Evolutionary conservation across 2,329 filamentous ascomycete species (phyloP), one percentile per base, ranked within the genome.

Genomic region (Aureobasidium mangrovei): DNA sequence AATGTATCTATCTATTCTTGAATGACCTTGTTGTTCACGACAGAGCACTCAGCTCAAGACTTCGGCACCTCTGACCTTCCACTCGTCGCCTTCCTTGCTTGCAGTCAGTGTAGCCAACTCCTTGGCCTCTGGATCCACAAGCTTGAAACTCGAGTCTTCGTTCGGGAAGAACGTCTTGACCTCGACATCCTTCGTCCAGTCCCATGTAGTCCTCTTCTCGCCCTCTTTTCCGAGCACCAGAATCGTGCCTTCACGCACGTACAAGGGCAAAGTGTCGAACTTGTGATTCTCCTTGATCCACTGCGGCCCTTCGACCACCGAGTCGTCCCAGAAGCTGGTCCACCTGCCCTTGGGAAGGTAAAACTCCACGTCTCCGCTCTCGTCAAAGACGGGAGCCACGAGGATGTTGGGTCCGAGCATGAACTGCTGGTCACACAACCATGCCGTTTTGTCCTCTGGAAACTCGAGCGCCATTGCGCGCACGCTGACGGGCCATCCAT

Each of bases 401-500:
- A 88, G 69, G 33, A 88, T 67, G 48, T 75, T 76, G 12, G 76
- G 75, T 2, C 85, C 85, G n/a, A 88, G 72, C 80, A 88, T 85
- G 68, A 86, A 88, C 65, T 88, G 82, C 32, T 81, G 78, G 66
- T 89, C 85, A 43, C 86, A 73, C 49, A 73, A 76, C 78, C 84
- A 88, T 0, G 79, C 72, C 4, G 81, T 86, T n/a, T 78, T 77
- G 61, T 89, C 85, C 2, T 82, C 75, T 1, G 83, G 84, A 62
- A 87, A 88, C 67, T 88, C 85, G 32, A 88, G 72, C 56, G 82
- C 82, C 65, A 85, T 77, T 24, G 85, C 78, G 36, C 85, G 71
- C 59, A 88, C 61, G 28, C 70, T 78, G 12, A 85, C 73, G 3
- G 83, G 82, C 58, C 79, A 76, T 0, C 83, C 83, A 1, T 74